Evolutionary conservation across 1,284 basidiomycete genomes (phyloP).

Genomic region (Volvariella surrecta): DNA sequence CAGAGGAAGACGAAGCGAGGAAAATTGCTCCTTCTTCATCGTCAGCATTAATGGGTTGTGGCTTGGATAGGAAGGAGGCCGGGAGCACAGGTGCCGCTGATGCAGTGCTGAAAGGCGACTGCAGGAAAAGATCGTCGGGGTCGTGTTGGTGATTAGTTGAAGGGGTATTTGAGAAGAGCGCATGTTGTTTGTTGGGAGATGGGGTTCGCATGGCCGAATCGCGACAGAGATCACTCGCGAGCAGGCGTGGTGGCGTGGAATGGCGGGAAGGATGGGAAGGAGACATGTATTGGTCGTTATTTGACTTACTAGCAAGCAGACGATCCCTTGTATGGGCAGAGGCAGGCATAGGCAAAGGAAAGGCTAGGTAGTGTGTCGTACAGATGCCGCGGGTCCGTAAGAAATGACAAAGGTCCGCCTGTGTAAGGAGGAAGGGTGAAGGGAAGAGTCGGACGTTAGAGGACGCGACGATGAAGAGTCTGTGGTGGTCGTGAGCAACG

Average conservation of each 20-base stretch:
- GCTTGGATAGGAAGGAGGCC: conserved; percentile 23
- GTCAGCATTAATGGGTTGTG: conserved; percentile 38
- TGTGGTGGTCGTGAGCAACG: conserved; percentile 5
- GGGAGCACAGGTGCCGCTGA: conserved; percentile 32
- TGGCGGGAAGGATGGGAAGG: conserved; percentile 35
- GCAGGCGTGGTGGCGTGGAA: conserved; percentile 24
- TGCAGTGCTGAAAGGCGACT: conserved; percentile 48
- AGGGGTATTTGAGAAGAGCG: conserved; percentile 24
- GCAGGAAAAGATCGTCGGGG: conserved; percentile 41
- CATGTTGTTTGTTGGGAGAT: conserved; percentile 44
- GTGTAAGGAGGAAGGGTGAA: not conserved
- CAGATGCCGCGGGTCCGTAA: conserved; percentile 3
- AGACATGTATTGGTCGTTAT: conserved; percentile 26
- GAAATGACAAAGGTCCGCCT: not conserved
- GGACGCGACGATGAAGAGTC: not conserved
- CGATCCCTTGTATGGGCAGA: conserved; percentile 31
- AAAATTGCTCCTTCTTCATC: conserved; percentile 51
- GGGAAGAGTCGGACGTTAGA: not conserved
- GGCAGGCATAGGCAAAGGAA: conserved; percentile 27
- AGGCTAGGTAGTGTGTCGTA: conserved; percentile 10
- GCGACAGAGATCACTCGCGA: conserved; percentile 21
- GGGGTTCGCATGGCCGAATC: conserved; percentile 53
- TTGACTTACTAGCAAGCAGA: conserved; percentile 11
- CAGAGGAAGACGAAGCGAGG: conserved; percentile 32
- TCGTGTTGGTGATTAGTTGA: conserved; percentile 18